Evolutionary conservation across 768 basidiomycete species (phyloP).

Genomic region (Hericium alpestre): DNA sequence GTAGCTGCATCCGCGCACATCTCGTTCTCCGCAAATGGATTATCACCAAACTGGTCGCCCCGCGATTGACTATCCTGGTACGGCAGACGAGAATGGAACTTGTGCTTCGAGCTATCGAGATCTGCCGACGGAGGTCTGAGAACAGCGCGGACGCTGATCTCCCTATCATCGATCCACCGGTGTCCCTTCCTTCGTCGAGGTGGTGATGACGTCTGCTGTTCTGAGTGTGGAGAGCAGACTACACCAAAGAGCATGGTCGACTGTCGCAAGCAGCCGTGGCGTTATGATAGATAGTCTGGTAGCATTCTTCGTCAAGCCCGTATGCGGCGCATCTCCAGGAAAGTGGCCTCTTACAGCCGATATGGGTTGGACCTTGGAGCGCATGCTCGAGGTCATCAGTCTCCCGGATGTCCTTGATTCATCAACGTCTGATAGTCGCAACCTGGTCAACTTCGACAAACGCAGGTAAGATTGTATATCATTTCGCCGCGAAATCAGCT

Average conservation of each 20-base stretch:
- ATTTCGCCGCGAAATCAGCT: not conserved
- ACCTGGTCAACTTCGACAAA: conserved; percentile 73
- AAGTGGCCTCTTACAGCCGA: conserved; percentile 53
- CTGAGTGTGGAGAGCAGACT: conserved; percentile 72
- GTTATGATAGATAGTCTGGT: conserved; percentile 51
- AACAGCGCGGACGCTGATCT: conserved; percentile 18
- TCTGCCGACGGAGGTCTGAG: conserved; percentile 56
- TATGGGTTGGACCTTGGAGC: conserved; percentile 75
- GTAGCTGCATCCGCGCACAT: conserved; percentile 70
- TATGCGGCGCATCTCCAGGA: conserved; percentile 27
- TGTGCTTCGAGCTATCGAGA: conserved; percentile 60
- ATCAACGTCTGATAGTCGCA: conserved; percentile 34
- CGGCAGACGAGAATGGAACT: conserved; percentile 69
- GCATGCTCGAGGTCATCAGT: conserved; percentile 69
- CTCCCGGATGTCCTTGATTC: conserved; percentile 60
- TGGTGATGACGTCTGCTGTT: conserved; percentile 63
- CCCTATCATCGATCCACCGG: conserved; percentile 44
- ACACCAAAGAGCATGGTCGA: conserved; percentile 70
- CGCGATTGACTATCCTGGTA: conserved; percentile 48
- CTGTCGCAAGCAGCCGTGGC: conserved; percentile 53
- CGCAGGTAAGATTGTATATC: conserved; percentile 41
- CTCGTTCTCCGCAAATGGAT: conserved; percentile 72
- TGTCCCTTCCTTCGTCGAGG: conserved; percentile 75
- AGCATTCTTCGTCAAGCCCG: conserved; percentile 44
- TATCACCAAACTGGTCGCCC: conserved; percentile 55